Conservation (phyloP, 2,329 filamentous ascomycete species). For the Nemania sp. region DNA sequence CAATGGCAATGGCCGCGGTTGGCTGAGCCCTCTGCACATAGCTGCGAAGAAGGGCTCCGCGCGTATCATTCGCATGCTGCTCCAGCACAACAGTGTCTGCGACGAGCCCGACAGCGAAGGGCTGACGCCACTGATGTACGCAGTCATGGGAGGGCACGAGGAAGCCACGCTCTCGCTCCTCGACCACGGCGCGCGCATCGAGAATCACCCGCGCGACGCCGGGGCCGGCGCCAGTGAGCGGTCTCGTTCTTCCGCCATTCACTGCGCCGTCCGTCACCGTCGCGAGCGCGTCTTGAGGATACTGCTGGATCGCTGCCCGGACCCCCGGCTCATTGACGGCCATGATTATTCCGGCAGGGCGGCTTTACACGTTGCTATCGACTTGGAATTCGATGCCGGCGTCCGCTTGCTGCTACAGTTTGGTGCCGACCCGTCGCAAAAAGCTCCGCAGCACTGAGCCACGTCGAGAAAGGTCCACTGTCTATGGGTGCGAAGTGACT, state of each 20-base stretch:
- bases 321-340: constrained; percentile 16
- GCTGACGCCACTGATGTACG: constrained; percentile 33
- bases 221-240: neutral
- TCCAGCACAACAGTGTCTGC: constrained; percentile 31
- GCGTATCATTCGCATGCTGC: constrained; percentile 27
- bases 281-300: constrained; percentile 27
- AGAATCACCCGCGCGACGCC: neutral
- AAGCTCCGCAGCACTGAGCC: neutral
- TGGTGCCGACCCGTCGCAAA: neutral
- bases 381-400: neutral
- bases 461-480: neutral
- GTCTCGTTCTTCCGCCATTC: constrained; percentile 18
- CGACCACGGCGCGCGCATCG: constrained; percentile 22
- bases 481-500: neutral
- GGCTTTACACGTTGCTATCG: neutral
- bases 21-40: constrained; percentile 32
- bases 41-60: constrained; percentile 30
- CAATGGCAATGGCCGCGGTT: constrained; percentile 10
- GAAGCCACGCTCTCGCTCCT: constrained; percentile 26
- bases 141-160: constrained; percentile 27
- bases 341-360: constrained; percentile 21
- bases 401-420: constrained; percentile 1
- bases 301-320: constrained; percentile 21
- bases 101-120: constrained; percentile 36
- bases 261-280: constrained; percentile 30